Evolutionary conservation across 2,329 filamentous ascomycete species (phyloP).

Genomic region (Bipolaris oryzae): DNA sequence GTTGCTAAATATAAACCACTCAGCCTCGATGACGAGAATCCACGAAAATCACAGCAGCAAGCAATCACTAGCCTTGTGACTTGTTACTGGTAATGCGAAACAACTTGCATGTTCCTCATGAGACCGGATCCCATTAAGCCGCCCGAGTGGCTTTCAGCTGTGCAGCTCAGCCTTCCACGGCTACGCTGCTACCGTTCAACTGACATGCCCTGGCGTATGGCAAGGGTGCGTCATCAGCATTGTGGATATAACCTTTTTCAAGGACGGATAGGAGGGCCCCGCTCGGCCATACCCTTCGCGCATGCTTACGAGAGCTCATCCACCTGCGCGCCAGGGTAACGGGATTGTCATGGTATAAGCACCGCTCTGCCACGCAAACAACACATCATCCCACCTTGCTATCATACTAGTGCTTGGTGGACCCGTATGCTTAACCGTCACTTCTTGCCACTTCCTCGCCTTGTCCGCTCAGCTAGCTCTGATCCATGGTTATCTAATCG

Average conservation of each 20-base stretch:
- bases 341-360: conserved; percentile 9
- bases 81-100: background rate
- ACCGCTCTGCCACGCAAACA: background rate
- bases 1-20: conserved; percentile 30
- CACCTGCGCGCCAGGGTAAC: conserved; percentile 7
- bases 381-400: background rate
- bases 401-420: background rate
- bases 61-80: background rate
- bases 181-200: conserved; percentile 4
- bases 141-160: conserved; percentile 4
- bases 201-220: conserved; percentile 6
- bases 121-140: background rate
- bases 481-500: conserved; percentile 1
- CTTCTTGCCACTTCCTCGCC: background rate
- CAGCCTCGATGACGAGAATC: conserved; percentile 24
- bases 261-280: conserved; percentile 9
- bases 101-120: background rate
- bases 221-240: conserved; percentile 12
- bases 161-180: conserved; percentile 8
- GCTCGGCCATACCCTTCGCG: conserved; percentile 13
- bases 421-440: background rate
- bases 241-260: conserved; percentile 3
- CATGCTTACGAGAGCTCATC: conserved; percentile 7
- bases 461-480: background rate
- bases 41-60: conserved; percentile 6